Evolutionary conservation across 2,329 filamentous ascomycete species (phyloP).

Genomic region (Exophiala aquamarina): DNA sequence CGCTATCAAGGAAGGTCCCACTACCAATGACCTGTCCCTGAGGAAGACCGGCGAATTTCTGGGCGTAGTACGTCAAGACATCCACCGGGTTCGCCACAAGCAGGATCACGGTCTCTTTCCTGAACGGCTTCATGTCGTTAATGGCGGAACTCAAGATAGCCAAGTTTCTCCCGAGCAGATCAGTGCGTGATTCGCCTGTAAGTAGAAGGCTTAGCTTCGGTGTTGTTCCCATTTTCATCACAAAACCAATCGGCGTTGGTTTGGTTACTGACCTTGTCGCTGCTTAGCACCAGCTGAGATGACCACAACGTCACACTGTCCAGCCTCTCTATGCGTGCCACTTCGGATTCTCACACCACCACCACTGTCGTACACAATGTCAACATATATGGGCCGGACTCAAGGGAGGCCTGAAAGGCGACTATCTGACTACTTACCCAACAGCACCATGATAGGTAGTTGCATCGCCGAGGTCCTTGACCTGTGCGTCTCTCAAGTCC

Average conservation of each 20-base stretch:
- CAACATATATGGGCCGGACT: too few relatives aligned
- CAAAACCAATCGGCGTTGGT: background rate
- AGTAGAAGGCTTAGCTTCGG: background rate
- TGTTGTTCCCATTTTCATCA: constrained; percentile 1
- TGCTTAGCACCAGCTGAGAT: constrained; percentile 57
- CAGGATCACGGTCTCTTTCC: constrained; percentile 48
- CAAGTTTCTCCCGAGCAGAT: constrained; percentile 50
- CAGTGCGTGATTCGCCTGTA: constrained; percentile 45
- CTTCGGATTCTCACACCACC: constrained; percentile 18
- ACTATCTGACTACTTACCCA: too few relatives aligned
- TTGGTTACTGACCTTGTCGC: constrained; percentile 34
- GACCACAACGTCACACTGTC: constrained; percentile 56
- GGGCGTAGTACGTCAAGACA: constrained; percentile 52
- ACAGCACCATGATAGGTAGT: constrained; percentile 48
- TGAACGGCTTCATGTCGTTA: constrained; percentile 50
- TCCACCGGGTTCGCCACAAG: constrained; percentile 58
- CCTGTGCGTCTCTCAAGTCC: constrained; percentile 48
- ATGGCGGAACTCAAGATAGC: constrained; percentile 51
- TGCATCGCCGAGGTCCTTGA: constrained; percentile 54
- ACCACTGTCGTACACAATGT: too few relatives aligned
- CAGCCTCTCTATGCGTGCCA: constrained; percentile 41
- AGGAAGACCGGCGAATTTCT: constrained; percentile 49
- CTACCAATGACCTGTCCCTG: constrained; percentile 52
- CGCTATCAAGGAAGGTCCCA: constrained; percentile 55
- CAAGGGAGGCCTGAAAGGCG: too few relatives aligned